phyloP scores from a whole-genome alignment of 805 yeast genomes.

The Kuraishia floccosa region DNA sequence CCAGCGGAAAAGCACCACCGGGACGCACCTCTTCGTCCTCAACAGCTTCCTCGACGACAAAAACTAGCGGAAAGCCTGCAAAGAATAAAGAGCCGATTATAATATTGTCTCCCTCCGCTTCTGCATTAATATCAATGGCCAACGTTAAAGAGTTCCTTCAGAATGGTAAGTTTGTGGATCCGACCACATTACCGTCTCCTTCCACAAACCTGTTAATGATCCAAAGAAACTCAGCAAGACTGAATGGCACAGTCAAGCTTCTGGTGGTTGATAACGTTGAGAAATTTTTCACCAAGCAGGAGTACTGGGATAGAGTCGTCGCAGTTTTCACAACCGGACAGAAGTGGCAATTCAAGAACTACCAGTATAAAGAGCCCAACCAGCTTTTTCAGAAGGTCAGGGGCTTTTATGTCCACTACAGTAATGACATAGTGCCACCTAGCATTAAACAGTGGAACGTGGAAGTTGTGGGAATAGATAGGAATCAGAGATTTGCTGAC shows the following conservation, averaged over 20 bases:
- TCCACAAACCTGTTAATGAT: constrained; percentile 35
- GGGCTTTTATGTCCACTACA: constrained; percentile 70
- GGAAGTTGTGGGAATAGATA: constrained; percentile 63
- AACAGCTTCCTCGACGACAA: constrained; percentile 5
- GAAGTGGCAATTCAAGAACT: constrained; percentile 89
- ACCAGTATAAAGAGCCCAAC: constrained; percentile 75
- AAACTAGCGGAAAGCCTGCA: not conserved
- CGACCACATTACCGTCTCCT: constrained; percentile 25
- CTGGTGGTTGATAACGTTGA: constrained; percentile 85
- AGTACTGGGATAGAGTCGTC: constrained; percentile 95
- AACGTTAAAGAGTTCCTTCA: constrained; percentile 65
- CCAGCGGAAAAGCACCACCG: constrained; percentile 4
- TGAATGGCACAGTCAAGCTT: constrained; percentile 48
- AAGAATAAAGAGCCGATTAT: constrained; percentile 54
- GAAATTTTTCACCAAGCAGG: constrained; percentile 80
- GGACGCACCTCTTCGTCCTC: constrained; percentile 8
- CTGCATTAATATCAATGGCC: constrained; percentile 52
- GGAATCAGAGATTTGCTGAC: constrained; percentile 78
- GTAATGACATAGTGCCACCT: constrained; percentile 71
- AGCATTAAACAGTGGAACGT: constrained; percentile 85
- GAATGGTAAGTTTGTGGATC: constrained; percentile 55
- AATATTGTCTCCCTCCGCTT: constrained; percentile 69
- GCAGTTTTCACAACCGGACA: constrained; percentile 97
- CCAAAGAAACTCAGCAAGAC: constrained; percentile 40
- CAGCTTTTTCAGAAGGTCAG: constrained; percentile 70